These are phyloP conservation scores for Pugionium cornutum DNA, from an alignment of 345 rosid species.

Conservation along the genomic window DNA sequence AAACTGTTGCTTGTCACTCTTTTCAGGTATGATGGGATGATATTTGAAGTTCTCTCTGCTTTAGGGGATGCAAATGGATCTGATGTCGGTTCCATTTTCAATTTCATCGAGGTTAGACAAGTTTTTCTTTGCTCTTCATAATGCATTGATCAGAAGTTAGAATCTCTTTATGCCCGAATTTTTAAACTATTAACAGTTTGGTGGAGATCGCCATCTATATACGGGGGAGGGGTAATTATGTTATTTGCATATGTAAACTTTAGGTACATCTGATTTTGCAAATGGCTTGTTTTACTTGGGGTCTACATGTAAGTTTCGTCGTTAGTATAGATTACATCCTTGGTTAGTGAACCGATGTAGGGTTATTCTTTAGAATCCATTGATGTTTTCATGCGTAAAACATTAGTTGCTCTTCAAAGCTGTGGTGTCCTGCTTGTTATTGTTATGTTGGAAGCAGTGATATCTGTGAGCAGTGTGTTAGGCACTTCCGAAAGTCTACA, in stretches of 20 bases:
- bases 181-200: background rate
- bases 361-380: background rate
- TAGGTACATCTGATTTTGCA: background rate
- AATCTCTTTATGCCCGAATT: background rate
- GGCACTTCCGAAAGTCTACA: background rate
- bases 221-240: background rate
- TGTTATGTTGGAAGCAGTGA: background rate
- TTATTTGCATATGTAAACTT: constrained; percentile 18
- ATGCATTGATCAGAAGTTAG: constrained; percentile 1
- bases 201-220: background rate
- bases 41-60: constrained; percentile 72
- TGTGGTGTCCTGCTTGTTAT: background rate
- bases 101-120: constrained; percentile 62
- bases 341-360: background rate
- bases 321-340: constrained; percentile 1
- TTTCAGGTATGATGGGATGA: constrained; percentile 66
- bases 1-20: background rate
- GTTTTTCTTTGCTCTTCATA: constrained; percentile 26
- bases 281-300: background rate
- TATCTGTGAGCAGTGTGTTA: background rate
- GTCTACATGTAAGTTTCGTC: constrained; percentile 11
- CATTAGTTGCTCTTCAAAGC: background rate
- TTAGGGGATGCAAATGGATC: constrained; percentile 65
- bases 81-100: constrained; percentile 59
- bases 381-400: constrained; percentile 10